phyloP scores from a whole-genome alignment of 208 protist genomes.

The Acanthamoeba lenticulata region DNA sequence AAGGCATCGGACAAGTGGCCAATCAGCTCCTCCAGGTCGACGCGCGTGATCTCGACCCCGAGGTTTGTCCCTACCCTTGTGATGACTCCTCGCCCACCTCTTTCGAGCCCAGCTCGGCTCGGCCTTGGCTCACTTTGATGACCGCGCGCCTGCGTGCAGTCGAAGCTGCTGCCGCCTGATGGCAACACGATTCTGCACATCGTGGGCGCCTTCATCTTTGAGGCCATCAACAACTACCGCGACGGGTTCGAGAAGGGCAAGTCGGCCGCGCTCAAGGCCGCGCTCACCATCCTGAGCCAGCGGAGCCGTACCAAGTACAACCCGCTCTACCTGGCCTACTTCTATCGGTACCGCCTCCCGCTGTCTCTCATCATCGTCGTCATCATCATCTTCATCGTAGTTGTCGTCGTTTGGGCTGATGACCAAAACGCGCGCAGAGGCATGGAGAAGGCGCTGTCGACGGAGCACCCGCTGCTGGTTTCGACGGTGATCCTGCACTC shows the following conservation, averaged over 20 bases:
- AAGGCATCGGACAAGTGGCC: constrained; percentile 31
- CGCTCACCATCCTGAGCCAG: not conserved
- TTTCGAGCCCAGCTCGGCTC: not conserved
- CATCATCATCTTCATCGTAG: too few relatives aligned
- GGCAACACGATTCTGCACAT: constrained; percentile 66
- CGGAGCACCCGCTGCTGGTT: constrained; percentile 21
- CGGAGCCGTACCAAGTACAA: constrained; percentile 39
- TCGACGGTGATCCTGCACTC: constrained; percentile 21
- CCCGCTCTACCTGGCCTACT: constrained; percentile 31
- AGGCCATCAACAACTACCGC: constrained; percentile 62
- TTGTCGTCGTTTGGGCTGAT: too few relatives aligned
- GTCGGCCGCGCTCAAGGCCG: not conserved
- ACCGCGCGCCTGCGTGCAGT: not conserved
- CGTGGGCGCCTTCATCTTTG: constrained; percentile 58
- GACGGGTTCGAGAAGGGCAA: constrained; percentile 54
- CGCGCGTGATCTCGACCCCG: not conserved
- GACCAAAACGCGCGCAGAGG: not conserved
- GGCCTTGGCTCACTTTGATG: not conserved
- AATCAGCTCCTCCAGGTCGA: constrained; percentile 22
- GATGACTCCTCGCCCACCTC: not conserved
- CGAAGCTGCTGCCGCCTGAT: constrained; percentile 4
- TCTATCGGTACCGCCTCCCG: constrained; percentile 25
- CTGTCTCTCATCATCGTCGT: not conserved
- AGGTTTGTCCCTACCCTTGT: too few relatives aligned
- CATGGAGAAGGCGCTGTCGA: constrained; percentile 33